phyloP scores from a whole-genome alignment of 179 eudicot species.

The Spergularia azorica region DNA sequence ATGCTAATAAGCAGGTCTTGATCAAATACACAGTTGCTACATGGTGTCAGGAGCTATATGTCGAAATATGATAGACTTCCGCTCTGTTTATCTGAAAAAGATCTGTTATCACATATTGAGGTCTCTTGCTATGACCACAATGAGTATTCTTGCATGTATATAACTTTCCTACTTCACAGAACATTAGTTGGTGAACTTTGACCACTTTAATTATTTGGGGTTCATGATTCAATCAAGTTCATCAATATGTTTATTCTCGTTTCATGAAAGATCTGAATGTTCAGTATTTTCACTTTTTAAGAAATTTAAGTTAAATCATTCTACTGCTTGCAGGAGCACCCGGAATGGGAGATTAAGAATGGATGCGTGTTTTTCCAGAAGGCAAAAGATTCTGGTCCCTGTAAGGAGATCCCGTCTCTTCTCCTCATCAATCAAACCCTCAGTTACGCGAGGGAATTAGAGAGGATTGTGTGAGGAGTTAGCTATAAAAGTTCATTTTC shows the following conservation, averaged over 20 bases:
- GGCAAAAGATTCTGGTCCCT: slow-evolving; percentile 75
- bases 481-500: neutral
- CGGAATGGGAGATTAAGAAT: slow-evolving; percentile 87
- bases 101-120: neutral
- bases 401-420: slow-evolving; percentile 96
- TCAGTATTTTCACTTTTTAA: too few species aligned
- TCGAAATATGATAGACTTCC: neutral
- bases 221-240: neutral
- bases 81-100: neutral
- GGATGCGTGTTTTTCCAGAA: slow-evolving; percentile 69
- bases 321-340: slow-evolving; percentile 65
- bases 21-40: neutral
- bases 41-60: neutral
- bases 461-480: slow-evolving; percentile 73
- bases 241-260: neutral
- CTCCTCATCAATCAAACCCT: slow-evolving; percentile 93
- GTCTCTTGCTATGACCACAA: neutral
- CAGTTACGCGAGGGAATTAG: slow-evolving; percentile 91
- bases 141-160: neutral
- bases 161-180: neutral
- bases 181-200: neutral
- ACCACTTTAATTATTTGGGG: neutral
- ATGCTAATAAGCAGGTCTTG: slow-evolving; percentile 5
- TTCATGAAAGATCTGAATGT: neutral
- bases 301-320: too few species aligned